phyloP scores from a whole-genome alignment of 257 asterid genomes.

The Cynanchum wilfordii region DNA sequence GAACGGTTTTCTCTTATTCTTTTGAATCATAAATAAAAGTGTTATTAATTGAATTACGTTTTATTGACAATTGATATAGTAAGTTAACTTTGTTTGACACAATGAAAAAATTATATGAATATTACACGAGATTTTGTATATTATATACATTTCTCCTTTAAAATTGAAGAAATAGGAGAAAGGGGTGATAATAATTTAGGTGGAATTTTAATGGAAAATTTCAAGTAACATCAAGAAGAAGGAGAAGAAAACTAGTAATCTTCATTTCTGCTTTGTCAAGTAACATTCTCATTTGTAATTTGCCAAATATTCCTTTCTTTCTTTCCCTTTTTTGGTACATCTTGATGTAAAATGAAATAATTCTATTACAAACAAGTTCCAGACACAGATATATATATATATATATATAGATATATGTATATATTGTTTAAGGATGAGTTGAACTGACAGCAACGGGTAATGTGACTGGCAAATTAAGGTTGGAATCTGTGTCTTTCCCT shows the following conservation, averaged over 20 bases:
- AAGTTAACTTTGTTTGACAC: no score
- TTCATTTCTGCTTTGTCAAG: neutral
- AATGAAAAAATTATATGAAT: no score
- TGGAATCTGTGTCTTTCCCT: slow-evolving; percentile 20
- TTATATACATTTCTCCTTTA: no score
- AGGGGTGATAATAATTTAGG: neutral
- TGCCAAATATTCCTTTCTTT: neutral
- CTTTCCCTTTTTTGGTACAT: neutral
- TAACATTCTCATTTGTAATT: neutral
- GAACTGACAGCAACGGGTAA: slow-evolving; percentile 13
- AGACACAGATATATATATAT: neutral
- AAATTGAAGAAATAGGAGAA: no score
- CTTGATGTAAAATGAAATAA: neutral
- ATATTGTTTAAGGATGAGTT: slow-evolving; percentile 1
- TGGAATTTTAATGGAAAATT: neutral
- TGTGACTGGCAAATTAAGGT: slow-evolving; percentile 15
- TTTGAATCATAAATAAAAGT: neutral
- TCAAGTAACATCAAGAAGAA: neutral
- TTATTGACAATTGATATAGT: no score
- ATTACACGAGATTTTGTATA: no score
- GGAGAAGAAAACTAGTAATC: neutral
- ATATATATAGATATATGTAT: neutral
- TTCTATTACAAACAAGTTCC: neutral
- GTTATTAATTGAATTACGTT: no score
- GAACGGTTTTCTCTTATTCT: no score